Percentiles rank a stretch among this genome's conserved stretches.
These are phyloP conservation scores for Aciculoconidium aculeatum DNA, from an alignment of 805 yeast species.

Conservation along the genomic window DNA sequence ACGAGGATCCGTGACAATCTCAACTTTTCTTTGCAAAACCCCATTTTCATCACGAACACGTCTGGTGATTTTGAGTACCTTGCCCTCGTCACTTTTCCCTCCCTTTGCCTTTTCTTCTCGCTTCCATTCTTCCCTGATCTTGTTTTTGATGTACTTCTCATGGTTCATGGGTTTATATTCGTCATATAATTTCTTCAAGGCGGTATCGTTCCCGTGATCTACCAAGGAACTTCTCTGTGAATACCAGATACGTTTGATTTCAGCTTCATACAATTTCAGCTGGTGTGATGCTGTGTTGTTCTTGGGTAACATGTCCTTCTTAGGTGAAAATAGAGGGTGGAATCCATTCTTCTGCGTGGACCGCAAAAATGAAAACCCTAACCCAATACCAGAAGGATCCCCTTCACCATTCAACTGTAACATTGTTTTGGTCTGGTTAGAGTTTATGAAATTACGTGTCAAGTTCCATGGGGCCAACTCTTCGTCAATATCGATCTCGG, in stretches of 20 bases:
- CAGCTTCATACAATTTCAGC: constrained; percentile 88
- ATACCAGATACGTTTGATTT: constrained; percentile 84
- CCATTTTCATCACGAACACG: constrained; percentile 81
- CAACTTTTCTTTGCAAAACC: constrained; percentile 73
- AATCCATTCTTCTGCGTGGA: constrained; percentile 97
- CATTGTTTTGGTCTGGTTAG: constrained; percentile 97
- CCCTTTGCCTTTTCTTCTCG: constrained; percentile 23
- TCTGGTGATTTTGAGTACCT: constrained; percentile 54
- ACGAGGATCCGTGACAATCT: constrained; percentile 76
- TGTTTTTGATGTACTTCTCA: constrained; percentile 24
- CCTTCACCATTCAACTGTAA: constrained; percentile 91
- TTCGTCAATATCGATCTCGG: constrained; percentile 64
- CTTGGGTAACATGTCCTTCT: constrained; percentile 33
- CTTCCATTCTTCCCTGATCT: constrained; percentile 30
- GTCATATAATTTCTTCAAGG: constrained; percentile 29
- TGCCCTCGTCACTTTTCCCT: constrained; percentile 18
- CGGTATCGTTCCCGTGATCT: constrained; percentile 30
- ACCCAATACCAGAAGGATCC: constrained; percentile 88
- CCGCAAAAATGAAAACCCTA: constrained; percentile 80
- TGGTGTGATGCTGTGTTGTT: constrained; percentile 47
- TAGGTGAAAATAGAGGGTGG: constrained; percentile 31
- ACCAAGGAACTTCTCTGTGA: constrained; percentile 62
- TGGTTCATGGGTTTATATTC: constrained; percentile 36
- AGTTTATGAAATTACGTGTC: constrained; percentile 84
- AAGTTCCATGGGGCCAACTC: constrained; percentile 92